Conservation (phyloP, 768 basidiomycete species). For the Macrolepiota fuliginosa region DNA sequence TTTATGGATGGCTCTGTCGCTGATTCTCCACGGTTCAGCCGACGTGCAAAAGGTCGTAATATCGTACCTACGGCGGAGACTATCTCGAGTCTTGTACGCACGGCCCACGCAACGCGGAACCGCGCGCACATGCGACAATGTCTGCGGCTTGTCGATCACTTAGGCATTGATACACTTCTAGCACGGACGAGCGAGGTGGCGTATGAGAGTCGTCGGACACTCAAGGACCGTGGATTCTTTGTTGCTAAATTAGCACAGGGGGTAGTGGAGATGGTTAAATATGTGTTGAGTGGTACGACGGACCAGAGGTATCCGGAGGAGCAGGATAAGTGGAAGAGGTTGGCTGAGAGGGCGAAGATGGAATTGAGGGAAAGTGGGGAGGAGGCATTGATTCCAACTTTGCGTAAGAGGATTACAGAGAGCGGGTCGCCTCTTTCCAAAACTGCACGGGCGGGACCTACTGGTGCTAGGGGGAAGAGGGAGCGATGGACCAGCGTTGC, state of each 20-base stretch:
- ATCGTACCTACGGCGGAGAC: conserved; percentile 49
- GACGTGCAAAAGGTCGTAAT: conserved; percentile 40
- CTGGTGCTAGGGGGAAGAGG: neutral
- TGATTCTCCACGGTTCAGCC: conserved; percentile 36
- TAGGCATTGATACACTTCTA: conserved; percentile 40
- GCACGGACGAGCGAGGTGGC: conserved; percentile 17
- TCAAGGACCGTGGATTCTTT: conserved; percentile 38
- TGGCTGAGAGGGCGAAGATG: conserved; percentile 18
- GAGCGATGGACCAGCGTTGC: neutral
- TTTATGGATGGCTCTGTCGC: conserved; percentile 47
- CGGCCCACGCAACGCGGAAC: conserved; percentile 53
- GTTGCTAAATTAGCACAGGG: conserved; percentile 47
- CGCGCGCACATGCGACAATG: conserved; percentile 54
- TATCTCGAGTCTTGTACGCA: conserved; percentile 54
- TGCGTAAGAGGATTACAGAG: neutral
- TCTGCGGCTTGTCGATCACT: conserved; percentile 52
- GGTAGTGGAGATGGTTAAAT: conserved; percentile 38
- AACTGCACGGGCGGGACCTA: too few relatives aligned
- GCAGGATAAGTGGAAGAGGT: conserved; percentile 24
- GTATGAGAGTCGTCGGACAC: conserved; percentile 27
- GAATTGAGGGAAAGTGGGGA: conserved; percentile 5
- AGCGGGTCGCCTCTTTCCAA: neutral
- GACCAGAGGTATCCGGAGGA: conserved; percentile 23
- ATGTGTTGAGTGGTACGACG: conserved; percentile 24
- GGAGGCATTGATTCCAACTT: conserved; percentile 9